These are phyloP conservation scores for Crithidia acanthocephali DNA, from an alignment of 208 protist genomes.

Conservation along the genomic window DNA sequence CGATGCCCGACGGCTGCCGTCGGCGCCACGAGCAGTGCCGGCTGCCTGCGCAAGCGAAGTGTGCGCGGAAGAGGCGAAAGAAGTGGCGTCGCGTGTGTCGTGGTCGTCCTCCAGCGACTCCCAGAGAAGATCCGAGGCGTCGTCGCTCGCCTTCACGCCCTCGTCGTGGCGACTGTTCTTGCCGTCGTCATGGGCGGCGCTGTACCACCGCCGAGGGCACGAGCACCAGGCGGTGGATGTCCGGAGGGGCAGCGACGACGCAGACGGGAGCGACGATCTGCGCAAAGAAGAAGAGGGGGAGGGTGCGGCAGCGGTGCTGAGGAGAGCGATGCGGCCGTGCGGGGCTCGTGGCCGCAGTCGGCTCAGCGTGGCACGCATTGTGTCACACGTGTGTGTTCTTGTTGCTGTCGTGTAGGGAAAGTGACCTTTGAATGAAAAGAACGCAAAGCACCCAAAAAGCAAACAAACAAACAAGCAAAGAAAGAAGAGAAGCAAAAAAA, in stretches of 20 bases:
- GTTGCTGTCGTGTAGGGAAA: too few species aligned
- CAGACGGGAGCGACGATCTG: neutral
- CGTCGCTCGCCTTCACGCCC: neutral
- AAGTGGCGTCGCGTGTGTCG: neutral
- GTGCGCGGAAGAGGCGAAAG: neutral
- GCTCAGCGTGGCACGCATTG: conserved; percentile 14
- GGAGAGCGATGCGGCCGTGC: neutral
- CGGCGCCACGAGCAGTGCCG: too few species aligned
- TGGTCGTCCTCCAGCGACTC: neutral
- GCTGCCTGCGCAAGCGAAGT: too few species aligned
- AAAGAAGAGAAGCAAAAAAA: neutral
- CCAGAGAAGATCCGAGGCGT: conserved; percentile 36
- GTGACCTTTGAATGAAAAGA: too few species aligned
- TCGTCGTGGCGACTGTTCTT: neutral
- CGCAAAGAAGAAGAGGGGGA: neutral
- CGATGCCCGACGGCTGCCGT: too few species aligned
- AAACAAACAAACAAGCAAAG: conserved; percentile 1
- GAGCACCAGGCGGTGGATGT: neutral
- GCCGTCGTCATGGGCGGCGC: neutral
- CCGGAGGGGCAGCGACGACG: neutral
- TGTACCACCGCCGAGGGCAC: neutral
- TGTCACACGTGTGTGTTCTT: too few species aligned
- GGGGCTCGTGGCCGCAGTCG: neutral
- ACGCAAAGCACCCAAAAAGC: neutral
- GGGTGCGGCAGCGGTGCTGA: neutral